A percentile compares a stretch with the other conserved stretches of the same genome.
These are phyloP conservation scores for Chaetomium fimeti DNA, from an alignment of 495 filamentous ascomycete genomes.

Conservation along the genomic window DNA sequence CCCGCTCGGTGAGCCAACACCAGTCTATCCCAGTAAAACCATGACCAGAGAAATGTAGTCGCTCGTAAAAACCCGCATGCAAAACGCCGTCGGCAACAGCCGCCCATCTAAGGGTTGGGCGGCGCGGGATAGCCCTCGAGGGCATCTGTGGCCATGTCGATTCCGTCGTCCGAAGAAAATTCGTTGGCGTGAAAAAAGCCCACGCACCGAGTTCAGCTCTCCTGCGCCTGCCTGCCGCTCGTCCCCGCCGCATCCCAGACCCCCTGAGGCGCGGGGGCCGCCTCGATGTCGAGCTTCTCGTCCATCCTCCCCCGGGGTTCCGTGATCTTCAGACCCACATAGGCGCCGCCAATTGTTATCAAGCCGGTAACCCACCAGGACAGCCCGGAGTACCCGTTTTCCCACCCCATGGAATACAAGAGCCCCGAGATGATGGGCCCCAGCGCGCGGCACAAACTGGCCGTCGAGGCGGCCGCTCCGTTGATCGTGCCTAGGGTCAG, in stretches of 20 bases:
- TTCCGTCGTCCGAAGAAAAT: neutral
- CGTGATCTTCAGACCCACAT: constrained; percentile 49
- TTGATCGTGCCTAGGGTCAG: constrained; percentile 87
- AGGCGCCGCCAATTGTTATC: constrained; percentile 70
- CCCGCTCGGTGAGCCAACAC: constrained; percentile 10
- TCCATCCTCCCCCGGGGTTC: constrained; percentile 46
- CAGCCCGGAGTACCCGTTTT: constrained; percentile 76
- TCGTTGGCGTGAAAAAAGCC: neutral
- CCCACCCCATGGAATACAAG: constrained; percentile 76
- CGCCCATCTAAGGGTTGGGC: constrained; percentile 8
- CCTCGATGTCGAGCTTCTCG: constrained; percentile 30
- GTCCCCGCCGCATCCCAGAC: constrained; percentile 7
- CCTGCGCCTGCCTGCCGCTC: neutral
- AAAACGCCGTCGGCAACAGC: neutral
- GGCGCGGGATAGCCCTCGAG: neutral
- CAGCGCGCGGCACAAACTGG: constrained; percentile 80
- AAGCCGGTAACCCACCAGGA: constrained; percentile 88
- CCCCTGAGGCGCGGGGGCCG: constrained; percentile 1
- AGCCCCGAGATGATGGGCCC: constrained; percentile 85
- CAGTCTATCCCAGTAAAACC: constrained; percentile 16
- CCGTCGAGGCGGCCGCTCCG: constrained; percentile 85
- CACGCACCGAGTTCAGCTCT: neutral
- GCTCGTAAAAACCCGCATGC: constrained; percentile 9
- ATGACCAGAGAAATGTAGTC: constrained; percentile 13
- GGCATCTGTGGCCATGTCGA: neutral